A percentile compares a stretch with the other conserved stretches of the same genome.
These are phyloP conservation scores for Lachnellula arida DNA, from an alignment of 2,329 filamentous ascomycete genomes.

Conservation along the genomic window DNA sequence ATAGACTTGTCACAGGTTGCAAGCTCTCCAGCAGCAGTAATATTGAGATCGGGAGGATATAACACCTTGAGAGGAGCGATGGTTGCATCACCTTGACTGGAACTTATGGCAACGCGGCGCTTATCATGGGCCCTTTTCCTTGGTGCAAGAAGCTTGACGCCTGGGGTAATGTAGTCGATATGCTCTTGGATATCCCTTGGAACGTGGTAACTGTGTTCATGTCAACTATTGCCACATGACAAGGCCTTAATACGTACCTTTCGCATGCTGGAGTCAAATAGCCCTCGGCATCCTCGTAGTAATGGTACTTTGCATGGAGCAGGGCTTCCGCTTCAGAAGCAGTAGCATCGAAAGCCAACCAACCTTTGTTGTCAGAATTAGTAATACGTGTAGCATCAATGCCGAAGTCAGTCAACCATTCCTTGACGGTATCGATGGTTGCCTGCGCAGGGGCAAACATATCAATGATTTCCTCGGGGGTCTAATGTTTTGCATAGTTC, in stretches of 20 bases:
- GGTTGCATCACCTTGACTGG: constrained; percentile 1
- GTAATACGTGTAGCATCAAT: constrained; percentile 35
- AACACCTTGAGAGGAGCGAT: background rate
- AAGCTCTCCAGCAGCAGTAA: constrained; percentile 7
- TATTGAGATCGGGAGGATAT: constrained; percentile 5
- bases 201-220: constrained; percentile 36
- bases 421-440: constrained; percentile 45
- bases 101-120: constrained; percentile 3
- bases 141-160: constrained; percentile 50
- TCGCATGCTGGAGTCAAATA: constrained; percentile 45
- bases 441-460: constrained; percentile 48
- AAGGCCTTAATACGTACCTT: constrained; percentile 39
- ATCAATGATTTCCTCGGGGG: constrained; percentile 44
- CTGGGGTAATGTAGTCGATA: constrained; percentile 56
- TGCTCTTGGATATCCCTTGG: constrained; percentile 50
- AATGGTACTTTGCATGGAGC: constrained; percentile 45
- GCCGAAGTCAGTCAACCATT: constrained; percentile 51
- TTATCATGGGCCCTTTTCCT: constrained; percentile 13
- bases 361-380: constrained; percentile 51
- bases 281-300: constrained; percentile 43
- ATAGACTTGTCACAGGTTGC: constrained; percentile 28
- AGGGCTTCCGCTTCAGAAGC: constrained; percentile 47
- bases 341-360: constrained; percentile 49
- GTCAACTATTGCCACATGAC: constrained; percentile 46
- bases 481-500: constrained; percentile 44